Conservation (phyloP, 2,329 filamentous ascomycete species). For the Fusarium irregulare region DNA sequence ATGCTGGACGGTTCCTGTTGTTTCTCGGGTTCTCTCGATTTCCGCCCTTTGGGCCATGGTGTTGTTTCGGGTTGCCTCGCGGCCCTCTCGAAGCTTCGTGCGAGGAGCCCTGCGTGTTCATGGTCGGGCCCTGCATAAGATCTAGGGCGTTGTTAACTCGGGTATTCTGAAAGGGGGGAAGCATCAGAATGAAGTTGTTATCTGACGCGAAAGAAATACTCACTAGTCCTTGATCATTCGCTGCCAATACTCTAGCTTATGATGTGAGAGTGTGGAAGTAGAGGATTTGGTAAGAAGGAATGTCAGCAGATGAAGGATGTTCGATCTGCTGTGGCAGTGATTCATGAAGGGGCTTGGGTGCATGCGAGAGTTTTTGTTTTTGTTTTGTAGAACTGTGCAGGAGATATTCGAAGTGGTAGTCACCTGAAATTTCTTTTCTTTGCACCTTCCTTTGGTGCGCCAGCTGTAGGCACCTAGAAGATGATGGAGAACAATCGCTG, state of each 20-base stretch:
- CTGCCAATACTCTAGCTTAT: not conserved
- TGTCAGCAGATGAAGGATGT: not conserved
- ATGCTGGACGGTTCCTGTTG: not conserved
- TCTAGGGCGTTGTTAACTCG: not conserved
- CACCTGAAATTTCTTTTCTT: not conserved
- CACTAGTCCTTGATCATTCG: not conserved
- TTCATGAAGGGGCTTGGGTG: conserved; percentile 9
- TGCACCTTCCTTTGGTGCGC: not conserved
- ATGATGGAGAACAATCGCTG: not conserved
- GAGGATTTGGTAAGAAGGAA: not conserved
- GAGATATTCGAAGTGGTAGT: not conserved
- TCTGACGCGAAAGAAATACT: not conserved
- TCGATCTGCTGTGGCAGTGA: conserved; percentile 10
- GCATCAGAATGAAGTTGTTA: too few relatives aligned
- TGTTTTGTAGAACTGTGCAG: not conserved
- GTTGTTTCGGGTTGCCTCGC: not conserved
- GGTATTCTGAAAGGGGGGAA: too few relatives aligned
- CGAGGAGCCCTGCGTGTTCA: conserved; percentile 1
- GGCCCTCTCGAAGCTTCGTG: not conserved
- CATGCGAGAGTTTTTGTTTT: not conserved
- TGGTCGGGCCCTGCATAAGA: not conserved
- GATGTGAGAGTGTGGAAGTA: not conserved
- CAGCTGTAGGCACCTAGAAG: not conserved
- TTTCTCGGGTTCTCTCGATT: not conserved
- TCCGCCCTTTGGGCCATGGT: not conserved